Evolutionary conservation across 2,329 filamentous ascomycete species (phyloP).

Genomic region (Bipolaris oryzae): DNA sequence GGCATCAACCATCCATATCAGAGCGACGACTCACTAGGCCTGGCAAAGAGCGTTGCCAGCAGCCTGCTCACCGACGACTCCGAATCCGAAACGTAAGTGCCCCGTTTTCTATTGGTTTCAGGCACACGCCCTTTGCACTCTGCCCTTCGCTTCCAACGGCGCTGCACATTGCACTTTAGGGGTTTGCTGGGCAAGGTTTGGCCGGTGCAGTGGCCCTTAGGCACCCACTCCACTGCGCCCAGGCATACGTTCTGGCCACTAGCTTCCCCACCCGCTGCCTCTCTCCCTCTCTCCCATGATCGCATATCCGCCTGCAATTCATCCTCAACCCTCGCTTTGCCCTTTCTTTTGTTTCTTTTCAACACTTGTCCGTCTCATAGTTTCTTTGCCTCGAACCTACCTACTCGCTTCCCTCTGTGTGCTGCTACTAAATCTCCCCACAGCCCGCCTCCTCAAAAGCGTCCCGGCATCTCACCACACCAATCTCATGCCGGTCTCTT

Average conservation of each 20-base stretch:
- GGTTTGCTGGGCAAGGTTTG: slow-evolving; percentile 3
- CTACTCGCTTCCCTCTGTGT: slow-evolving; percentile 20
- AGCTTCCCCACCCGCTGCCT: slow-evolving; percentile 29
- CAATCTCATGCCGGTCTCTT: slow-evolving; percentile 57
- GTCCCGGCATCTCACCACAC: slow-evolving; percentile 54
- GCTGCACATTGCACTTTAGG: not conserved
- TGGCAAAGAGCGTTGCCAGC: slow-evolving; percentile 54
- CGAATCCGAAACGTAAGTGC: slow-evolving; percentile 57
- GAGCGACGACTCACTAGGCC: slow-evolving; percentile 52
- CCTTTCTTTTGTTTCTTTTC: slow-evolving; percentile 20
- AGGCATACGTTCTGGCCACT: slow-evolving; percentile 23
- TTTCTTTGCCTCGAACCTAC: slow-evolving; percentile 22
- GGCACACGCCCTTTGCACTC: not conserved
- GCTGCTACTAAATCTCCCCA: slow-evolving; percentile 31
- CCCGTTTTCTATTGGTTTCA: slow-evolving; percentile 17
- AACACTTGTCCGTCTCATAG: slow-evolving; percentile 12
- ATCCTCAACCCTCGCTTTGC: slow-evolving; percentile 13
- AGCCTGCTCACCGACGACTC: slow-evolving; percentile 59
- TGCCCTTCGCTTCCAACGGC: not conserved
- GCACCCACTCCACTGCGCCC: slow-evolving; percentile 29
- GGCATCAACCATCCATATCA: slow-evolving; percentile 24
- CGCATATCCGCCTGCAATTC: slow-evolving; percentile 17
- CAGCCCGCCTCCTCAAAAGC: slow-evolving; percentile 42
- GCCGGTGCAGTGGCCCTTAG: slow-evolving; percentile 21
- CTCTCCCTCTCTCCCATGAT: slow-evolving; percentile 13